Evolutionary conservation across 805 yeast species (phyloP).

Genomic region (Ogataea pini): DNA sequence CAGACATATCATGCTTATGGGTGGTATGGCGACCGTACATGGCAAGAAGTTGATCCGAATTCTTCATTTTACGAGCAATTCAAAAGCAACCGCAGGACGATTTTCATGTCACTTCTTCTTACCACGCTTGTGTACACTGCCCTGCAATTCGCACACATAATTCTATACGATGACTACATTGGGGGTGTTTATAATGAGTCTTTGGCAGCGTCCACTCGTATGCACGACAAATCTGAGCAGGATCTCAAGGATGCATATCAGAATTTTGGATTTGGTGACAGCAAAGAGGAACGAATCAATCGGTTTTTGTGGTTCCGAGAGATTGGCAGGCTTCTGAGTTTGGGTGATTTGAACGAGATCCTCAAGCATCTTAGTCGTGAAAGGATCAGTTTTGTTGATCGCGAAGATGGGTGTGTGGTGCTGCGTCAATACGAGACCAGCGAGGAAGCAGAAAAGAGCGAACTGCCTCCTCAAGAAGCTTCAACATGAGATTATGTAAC

Average conservation of each 20-base stretch:
- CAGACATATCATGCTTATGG: conserved; percentile 28
- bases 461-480: too few relatives aligned
- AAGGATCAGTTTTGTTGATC: too few relatives aligned
- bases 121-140: conserved; percentile 30
- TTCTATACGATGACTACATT: conserved; percentile 34
- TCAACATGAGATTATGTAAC: too few relatives aligned
- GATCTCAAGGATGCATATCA: conserved; percentile 44
- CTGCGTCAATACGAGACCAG: too few relatives aligned
- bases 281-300: conserved; percentile 50
- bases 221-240: conserved; percentile 43
- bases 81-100: conserved; percentile 29
- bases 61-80: conserved; percentile 30
- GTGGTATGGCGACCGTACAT: conserved; percentile 28
- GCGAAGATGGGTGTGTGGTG: too few relatives aligned
- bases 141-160: conserved; percentile 33
- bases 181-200: conserved; percentile 32
- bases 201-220: conserved; percentile 20
- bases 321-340: conserved; percentile 28
- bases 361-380: conserved; percentile 22
- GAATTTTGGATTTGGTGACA: conserved; percentile 54
- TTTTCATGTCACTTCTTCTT: conserved; percentile 29
- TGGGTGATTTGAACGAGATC: conserved; percentile 29
- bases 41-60: conserved; percentile 30
- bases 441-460: too few relatives aligned
- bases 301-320: conserved; percentile 59